Conservation (phyloP, 352 stramenopile species). For the Thalassiosira allenii region DNA sequence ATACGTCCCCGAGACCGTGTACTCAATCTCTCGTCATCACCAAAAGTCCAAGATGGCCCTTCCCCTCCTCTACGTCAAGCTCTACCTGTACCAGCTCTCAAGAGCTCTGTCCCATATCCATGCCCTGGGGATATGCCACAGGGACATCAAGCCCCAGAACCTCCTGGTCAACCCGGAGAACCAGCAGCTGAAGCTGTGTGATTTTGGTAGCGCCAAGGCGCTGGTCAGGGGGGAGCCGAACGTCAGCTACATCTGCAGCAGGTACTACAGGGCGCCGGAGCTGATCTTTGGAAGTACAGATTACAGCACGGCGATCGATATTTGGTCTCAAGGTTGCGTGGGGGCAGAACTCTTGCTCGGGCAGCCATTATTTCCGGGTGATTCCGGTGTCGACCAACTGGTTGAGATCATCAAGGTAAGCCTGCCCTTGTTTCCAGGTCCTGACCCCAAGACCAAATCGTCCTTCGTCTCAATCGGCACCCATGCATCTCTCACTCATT, state of each 20-base stretch:
- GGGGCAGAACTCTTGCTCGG: constrained; percentile 98
- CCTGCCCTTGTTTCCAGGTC: too few species aligned
- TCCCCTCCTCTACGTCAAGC: constrained; percentile 96
- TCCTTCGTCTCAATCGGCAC: too few species aligned
- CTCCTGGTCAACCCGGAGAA: constrained; percentile 96
- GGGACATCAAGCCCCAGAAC: constrained; percentile 99
- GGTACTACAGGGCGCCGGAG: constrained; percentile 99
- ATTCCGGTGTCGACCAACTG: constrained; percentile 98
- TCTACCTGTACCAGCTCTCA: constrained; percentile 99
- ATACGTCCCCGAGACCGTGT: constrained; percentile 99
- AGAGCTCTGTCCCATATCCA: constrained; percentile 98
- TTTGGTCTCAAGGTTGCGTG: constrained; percentile 91
- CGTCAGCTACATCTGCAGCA: constrained; percentile 99
- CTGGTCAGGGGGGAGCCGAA: constrained; percentile 98
- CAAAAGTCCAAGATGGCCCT: constrained; percentile 98
- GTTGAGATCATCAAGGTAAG: constrained; percentile 99
- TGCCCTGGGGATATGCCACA: constrained; percentile 96
- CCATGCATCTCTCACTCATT: too few species aligned
- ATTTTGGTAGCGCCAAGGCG: constrained; percentile 96
- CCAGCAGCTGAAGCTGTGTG: constrained; percentile 98
- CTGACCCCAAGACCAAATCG: too few species aligned
- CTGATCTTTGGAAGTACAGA: constrained; percentile 99
- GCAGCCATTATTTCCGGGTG: constrained; percentile 98
- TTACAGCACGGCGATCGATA: constrained; percentile 98
- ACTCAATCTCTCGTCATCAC: constrained; percentile 94